phyloP scores from a whole-genome alignment of 495 filamentous ascomycete genomes.

The Letharia lupina region DNA sequence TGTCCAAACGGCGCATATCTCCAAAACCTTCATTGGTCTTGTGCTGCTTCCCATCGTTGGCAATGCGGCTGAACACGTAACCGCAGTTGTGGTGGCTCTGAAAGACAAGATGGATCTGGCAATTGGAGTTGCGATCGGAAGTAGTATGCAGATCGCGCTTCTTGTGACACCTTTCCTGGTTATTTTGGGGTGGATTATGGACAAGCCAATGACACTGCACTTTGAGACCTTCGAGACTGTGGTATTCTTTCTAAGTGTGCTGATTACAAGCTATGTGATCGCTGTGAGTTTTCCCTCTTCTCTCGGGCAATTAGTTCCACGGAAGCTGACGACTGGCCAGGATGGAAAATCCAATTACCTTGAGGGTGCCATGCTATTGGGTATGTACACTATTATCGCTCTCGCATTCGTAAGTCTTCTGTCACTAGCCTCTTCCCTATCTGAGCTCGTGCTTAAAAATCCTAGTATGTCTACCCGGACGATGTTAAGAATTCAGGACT shows the following conservation, averaged over 20 bases:
- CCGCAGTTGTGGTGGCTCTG: constrained; percentile 81
- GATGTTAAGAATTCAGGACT: neutral
- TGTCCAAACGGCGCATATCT: constrained; percentile 74
- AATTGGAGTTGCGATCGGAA: constrained; percentile 88
- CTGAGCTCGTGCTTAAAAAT: neutral
- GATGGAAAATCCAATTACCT: constrained; percentile 95
- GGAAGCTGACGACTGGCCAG: constrained; percentile 43
- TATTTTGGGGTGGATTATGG: constrained; percentile 84
- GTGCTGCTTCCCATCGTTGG: constrained; percentile 94
- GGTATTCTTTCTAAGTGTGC: constrained; percentile 78
- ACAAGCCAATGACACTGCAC: constrained; percentile 76
- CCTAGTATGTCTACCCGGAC: neutral
- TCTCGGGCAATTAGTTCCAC: neutral
- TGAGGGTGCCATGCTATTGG: constrained; percentile 82
- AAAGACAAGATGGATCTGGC: constrained; percentile 98
- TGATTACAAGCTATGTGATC: constrained; percentile 79
- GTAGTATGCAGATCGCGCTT: constrained; percentile 84
- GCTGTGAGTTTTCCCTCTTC: constrained; percentile 15
- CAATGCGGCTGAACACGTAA: constrained; percentile 95
- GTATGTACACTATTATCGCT: constrained; percentile 48
- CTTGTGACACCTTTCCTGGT: constrained; percentile 88
- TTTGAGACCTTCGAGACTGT: constrained; percentile 94
- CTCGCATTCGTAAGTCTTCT: constrained; percentile 21
- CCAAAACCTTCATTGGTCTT: constrained; percentile 92
- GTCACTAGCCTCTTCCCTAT: neutral